phyloP scores from a whole-genome alignment of 2,329 filamentous ascomycete genomes.

The Venturiaceae sp. region DNA sequence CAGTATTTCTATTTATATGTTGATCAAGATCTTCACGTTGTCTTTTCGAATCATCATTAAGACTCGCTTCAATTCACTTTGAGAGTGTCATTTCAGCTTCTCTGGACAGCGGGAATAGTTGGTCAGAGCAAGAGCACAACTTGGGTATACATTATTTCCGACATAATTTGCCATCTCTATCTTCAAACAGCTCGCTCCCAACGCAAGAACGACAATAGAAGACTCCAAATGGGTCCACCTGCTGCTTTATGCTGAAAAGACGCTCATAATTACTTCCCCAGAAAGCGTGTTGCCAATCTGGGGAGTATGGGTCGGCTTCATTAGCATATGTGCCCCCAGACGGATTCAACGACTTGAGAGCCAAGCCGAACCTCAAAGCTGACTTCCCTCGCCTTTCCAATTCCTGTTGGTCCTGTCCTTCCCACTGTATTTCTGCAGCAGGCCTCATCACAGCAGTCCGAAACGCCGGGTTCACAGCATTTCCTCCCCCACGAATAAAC shows the following conservation, averaged over 20 bases:
- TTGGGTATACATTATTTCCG: too few relatives aligned
- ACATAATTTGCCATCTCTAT: background rate
- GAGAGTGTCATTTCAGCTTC: too few relatives aligned
- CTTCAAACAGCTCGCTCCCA: slow-evolving; percentile 6
- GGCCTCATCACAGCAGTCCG: slow-evolving; percentile 11
- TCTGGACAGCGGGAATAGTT: too few relatives aligned
- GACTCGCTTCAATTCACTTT: too few relatives aligned
- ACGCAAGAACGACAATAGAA: slow-evolving; percentile 7
- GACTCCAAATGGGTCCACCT: slow-evolving; percentile 7
- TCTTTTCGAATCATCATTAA: too few relatives aligned
- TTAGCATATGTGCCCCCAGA: background rate
- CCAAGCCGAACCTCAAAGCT: background rate
- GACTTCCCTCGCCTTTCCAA: background rate
- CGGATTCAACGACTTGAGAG: background rate
- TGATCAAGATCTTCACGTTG: too few relatives aligned
- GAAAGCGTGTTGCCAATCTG: slow-evolving; percentile 9
- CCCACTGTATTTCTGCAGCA: slow-evolving; percentile 15
- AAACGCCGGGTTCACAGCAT: slow-evolving; percentile 13
- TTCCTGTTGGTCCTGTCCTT: background rate
- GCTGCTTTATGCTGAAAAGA: slow-evolving; percentile 7
- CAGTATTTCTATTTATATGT: too few relatives aligned
- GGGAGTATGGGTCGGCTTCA: background rate
- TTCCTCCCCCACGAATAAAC: slow-evolving; percentile 3
- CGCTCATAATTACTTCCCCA: slow-evolving; percentile 9
- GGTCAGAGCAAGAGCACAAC: too few relatives aligned